A percentile compares a stretch with the other conserved stretches of the same genome.
These are phyloP conservation scores for Pseudonitzschia multistriata DNA, from an alignment of 108 stramenopile genomes.

Conservation along the genomic window DNA sequence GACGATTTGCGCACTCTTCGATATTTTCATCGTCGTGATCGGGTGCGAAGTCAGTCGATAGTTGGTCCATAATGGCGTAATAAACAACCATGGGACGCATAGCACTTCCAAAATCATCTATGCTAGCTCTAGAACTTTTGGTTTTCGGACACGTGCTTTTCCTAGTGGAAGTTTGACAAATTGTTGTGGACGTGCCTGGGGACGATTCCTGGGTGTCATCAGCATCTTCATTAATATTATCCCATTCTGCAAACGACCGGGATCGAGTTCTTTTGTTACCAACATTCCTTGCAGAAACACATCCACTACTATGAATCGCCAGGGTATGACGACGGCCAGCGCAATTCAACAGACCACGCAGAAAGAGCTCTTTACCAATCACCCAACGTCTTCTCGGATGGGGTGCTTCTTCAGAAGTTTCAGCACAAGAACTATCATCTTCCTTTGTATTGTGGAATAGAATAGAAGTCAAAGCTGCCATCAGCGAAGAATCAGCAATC, in stretches of 20 bases:
- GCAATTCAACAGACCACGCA: constrained; percentile 66
- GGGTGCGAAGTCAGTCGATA: constrained; percentile 61
- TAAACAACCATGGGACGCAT: constrained; percentile 75
- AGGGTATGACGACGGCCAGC: constrained; percentile 74
- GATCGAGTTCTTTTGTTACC: constrained; percentile 41
- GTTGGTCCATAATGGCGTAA: constrained; percentile 70
- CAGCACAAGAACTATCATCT: constrained; percentile 28
- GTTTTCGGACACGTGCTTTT: constrained; percentile 16
- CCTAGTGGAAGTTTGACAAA: background rate
- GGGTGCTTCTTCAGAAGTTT: constrained; percentile 25
- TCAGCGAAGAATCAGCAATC: constrained; percentile 70
- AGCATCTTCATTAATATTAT: constrained; percentile 27
- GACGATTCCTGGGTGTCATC: constrained; percentile 16
- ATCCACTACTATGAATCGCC: constrained; percentile 69
- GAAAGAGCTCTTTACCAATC: constrained; percentile 58
- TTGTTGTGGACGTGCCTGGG: constrained; percentile 12
- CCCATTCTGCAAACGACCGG: constrained; percentile 65
- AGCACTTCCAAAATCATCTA: constrained; percentile 60
- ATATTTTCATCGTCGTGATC: constrained; percentile 59
- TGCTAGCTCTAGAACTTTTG: constrained; percentile 15
- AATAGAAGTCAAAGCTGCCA: constrained; percentile 76
- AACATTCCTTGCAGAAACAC: constrained; percentile 42
- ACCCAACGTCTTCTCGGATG: constrained; percentile 67
- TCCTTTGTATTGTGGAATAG: constrained; percentile 61
- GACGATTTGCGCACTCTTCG: constrained; percentile 43